Evolutionary conservation across 208 protist genomes (phyloP).

Genomic region (Crithidia thermophila): DNA sequence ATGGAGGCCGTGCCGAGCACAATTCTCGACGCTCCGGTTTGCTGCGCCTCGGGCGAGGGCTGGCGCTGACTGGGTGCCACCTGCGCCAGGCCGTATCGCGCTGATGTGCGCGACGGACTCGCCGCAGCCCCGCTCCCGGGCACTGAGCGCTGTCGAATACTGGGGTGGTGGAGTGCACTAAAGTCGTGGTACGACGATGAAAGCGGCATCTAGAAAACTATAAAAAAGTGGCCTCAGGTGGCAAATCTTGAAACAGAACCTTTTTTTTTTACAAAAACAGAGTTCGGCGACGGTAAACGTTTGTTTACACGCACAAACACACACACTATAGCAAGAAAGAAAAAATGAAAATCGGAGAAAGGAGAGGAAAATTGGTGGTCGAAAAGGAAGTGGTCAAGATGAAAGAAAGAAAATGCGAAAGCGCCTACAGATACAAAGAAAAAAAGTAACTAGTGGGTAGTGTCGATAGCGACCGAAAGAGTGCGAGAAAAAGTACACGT

Average conservation of each 20-base stretch:
- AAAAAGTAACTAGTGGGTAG: too few relatives aligned
- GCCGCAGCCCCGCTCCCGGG: neutral
- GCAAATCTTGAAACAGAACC: too few relatives aligned
- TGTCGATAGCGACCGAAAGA: too few relatives aligned
- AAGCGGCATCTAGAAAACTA: conserved; percentile 8
- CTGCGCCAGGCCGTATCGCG: neutral
- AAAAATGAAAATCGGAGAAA: neutral
- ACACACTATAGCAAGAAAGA: neutral
- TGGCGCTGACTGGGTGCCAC: neutral
- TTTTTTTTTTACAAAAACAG: too few relatives aligned
- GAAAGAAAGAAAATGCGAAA: conserved; percentile 5
- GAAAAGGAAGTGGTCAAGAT: conserved; percentile 8
- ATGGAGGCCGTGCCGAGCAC: conserved; percentile 3
- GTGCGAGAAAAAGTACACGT: conserved; percentile 8
- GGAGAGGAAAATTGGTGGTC: conserved; percentile 17
- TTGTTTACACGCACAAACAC: too few relatives aligned
- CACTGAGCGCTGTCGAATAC: neutral
- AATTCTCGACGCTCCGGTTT: neutral
- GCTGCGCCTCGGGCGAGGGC: neutral
- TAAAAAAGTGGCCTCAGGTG: too few relatives aligned
- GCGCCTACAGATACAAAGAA: too few relatives aligned
- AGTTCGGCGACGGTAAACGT: too few relatives aligned
- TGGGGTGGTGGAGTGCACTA: neutral
- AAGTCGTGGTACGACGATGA: conserved; percentile 18
- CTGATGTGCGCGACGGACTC: too few relatives aligned